Evolutionary conservation across 441 rosid genomes (phyloP).

Genomic region (Populus hybrid): DNA sequence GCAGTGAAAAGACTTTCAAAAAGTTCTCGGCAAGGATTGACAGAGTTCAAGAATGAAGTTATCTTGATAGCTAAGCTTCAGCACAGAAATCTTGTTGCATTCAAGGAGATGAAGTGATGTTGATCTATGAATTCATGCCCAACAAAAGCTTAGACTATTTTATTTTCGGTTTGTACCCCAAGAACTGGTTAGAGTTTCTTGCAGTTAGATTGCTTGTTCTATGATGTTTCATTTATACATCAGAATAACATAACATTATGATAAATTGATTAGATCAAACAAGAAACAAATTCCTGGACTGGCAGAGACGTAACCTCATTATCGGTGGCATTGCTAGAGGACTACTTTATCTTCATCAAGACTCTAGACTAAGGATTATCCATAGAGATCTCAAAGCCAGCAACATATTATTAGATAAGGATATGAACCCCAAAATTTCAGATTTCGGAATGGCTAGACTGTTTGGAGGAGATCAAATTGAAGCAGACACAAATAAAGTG

Average conservation of each 20-base stretch:
- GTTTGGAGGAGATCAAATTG: conserved; percentile 25
- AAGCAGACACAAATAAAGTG: conserved; percentile 25
- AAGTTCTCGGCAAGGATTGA: conserved; percentile 26
- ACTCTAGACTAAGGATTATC: conserved; percentile 29
- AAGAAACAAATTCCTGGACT: conserved; percentile 20
- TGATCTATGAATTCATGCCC: conserved; percentile 34
- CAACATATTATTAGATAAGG: conserved; percentile 25
- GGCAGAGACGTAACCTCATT: conserved; percentile 27
- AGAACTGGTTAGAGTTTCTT: not conserved
- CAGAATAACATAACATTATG: not conserved
- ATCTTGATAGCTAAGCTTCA: conserved; percentile 34
- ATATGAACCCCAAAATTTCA: conserved; percentile 36
- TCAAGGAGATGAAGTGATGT: conserved; percentile 28
- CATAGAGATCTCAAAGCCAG: conserved; percentile 39
- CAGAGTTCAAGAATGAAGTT: conserved; percentile 38
- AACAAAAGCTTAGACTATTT: conserved; percentile 37
- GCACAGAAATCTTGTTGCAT: conserved; percentile 41
- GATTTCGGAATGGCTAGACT: conserved; percentile 42
- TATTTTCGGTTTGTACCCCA: conserved; percentile 23
- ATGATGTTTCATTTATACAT: not conserved
- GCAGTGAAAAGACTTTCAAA: conserved; percentile 33
- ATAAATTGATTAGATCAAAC: conserved; percentile 20
- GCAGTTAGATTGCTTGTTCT: not conserved
- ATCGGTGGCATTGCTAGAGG: conserved; percentile 31
- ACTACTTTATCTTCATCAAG: conserved; percentile 35